These are phyloP conservation scores for Podospora appendiculata DNA, from an alignment of 495 filamentous ascomycete species.

Conservation along the genomic window DNA sequence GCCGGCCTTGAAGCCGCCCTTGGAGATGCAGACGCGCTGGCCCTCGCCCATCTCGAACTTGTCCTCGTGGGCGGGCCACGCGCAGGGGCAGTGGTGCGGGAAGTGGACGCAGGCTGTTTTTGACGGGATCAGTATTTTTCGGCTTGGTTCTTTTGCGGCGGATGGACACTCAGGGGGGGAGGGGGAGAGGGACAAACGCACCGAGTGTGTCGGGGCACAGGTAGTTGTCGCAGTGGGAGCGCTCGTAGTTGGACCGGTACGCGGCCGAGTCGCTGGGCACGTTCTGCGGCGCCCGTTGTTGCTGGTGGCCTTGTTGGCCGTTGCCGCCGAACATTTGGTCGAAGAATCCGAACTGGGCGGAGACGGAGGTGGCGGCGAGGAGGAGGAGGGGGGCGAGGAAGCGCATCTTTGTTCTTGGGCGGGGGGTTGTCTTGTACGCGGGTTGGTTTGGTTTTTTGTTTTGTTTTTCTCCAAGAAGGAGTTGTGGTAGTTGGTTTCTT, in stretches of 20 bases:
- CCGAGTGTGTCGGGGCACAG: conserved; percentile 83
- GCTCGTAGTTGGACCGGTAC: conserved; percentile 66
- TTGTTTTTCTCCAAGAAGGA: background rate
- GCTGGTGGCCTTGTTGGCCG: conserved; percentile 27
- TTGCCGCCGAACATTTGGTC: conserved; percentile 64
- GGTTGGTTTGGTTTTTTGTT: background rate
- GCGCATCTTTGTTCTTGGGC: conserved; percentile 16
- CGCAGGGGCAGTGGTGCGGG: conserved; percentile 89
- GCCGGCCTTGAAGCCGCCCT: conserved; percentile 69
- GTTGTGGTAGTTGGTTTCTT: background rate
- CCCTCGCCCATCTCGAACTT: conserved; percentile 84
- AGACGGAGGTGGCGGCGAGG: conserved; percentile 19
- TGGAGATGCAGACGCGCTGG: conserved; percentile 70
- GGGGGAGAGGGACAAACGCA: conserved; percentile 9
- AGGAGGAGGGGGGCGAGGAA: conserved; percentile 20
- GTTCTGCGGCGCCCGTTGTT: conserved; percentile 62
- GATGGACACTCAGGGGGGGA: background rate
- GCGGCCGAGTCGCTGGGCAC: conserved; percentile 66
- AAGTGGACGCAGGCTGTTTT: conserved; percentile 71
- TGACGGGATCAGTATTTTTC: background rate
- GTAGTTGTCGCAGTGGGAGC: conserved; percentile 73
- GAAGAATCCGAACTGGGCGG: conserved; percentile 77
- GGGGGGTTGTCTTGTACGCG: too few relatives aligned
- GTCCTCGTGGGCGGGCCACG: conserved; percentile 72
- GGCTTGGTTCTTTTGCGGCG: background rate